phyloP scores from a whole-genome alignment of 148 eudicot genomes.

The Vaccinium darrowii region DNA sequence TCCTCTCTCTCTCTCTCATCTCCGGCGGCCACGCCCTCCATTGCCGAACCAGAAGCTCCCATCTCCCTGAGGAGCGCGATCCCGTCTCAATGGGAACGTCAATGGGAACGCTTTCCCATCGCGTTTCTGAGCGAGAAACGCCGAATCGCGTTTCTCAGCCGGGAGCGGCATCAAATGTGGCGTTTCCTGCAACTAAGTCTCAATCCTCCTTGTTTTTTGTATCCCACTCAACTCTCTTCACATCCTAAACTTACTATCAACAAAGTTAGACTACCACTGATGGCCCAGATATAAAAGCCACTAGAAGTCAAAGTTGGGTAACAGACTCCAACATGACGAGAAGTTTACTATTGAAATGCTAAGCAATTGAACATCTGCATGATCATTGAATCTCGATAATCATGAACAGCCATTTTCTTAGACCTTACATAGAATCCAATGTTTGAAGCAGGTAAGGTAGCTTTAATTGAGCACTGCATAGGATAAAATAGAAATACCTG shows the following conservation, averaged over 20 bases:
- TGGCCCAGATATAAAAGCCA: not conserved
- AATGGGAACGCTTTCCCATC: too few relatives aligned
- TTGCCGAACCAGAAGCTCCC: too few relatives aligned
- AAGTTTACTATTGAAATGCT: not conserved
- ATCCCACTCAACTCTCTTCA: not conserved
- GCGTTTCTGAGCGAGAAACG: too few relatives aligned
- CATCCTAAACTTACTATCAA: not conserved
- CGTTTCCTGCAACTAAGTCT: too few relatives aligned
- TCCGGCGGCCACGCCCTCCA: too few relatives aligned
- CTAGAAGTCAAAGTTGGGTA: not conserved
- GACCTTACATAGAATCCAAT: not conserved
- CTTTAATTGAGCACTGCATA: not conserved
- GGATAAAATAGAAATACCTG: constrained; percentile 37
- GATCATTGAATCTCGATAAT: not conserved
- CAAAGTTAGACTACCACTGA: too few relatives aligned
- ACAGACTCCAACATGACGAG: not conserved
- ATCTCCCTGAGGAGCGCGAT: too few relatives aligned
- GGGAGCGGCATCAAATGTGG: too few relatives aligned
- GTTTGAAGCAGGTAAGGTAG: not conserved
- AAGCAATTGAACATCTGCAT: not conserved
- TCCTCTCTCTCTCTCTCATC: too few relatives aligned
- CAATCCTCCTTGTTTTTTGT: not conserved
- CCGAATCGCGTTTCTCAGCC: too few relatives aligned
- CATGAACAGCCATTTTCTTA: not conserved
- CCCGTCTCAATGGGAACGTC: too few relatives aligned